Base-by-base conservation (phyloP, 1,284 basidiomycete genomes). In the Tylopilus orsonianus region DNA sequence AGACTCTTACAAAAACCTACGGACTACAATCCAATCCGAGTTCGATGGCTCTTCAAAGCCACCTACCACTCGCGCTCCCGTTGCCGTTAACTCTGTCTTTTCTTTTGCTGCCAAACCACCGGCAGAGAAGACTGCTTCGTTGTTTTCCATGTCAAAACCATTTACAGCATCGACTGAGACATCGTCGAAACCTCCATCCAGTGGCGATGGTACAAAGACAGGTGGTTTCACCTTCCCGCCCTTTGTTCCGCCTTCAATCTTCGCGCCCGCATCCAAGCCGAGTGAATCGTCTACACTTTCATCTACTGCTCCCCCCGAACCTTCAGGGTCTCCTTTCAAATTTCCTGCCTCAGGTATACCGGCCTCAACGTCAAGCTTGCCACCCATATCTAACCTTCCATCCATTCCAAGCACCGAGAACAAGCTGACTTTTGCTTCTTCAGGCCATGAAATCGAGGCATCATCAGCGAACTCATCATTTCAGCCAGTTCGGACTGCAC, bases 1-100 rank as follows among this genome's bases (percentile, higher is more conserved):
- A n/a, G 77, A 81, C 47, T 79, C 78, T 46, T 94, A 95, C 68
- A 80, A 75, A 57, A 71, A 67, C 9, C 67, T 85, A 36, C 76
- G 89, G 6, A 64, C 72, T 7, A 73, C 75, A 33, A 77, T 85
- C 7, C 79, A 83, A 59, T 75, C 75, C 38, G 77, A 84, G 32
- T 83, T 74, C 52, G 78, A 84, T 43, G 66, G 68, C 13, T 46
- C 56, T 16, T 44, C 59, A 5, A 53, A 57, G 34, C 16, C 47
- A 3, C 13, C 48, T 10, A 26, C 52, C 32, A 38, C 10, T 19
- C 38, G 35, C 18, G 35, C 44, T 16, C 20, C 58, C 14, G 35
- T 41, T 19, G 39, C 54, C 13, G 47, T 56, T 13, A 50, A 55
- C 26, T 46, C 56, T 46, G 16, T 20, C 13, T 8, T 53, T 13